Conservation (phyloP, 768 basidiomycete species). For the Amanita phalloides region DNA sequence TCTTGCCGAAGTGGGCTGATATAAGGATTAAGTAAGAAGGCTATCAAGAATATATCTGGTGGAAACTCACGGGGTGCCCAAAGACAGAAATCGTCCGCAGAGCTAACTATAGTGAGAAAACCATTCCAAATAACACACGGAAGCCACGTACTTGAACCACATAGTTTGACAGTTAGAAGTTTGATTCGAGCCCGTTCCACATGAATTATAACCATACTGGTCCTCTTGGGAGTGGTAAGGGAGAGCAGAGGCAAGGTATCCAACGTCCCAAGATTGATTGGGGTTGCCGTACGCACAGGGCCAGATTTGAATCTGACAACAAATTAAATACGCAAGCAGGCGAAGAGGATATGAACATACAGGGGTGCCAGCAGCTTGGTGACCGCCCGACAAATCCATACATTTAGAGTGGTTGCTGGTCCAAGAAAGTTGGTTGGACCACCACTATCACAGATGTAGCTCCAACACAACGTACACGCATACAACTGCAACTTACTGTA, state of each 20-base stretch:
- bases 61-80: constrained; percentile 44
- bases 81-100: constrained; percentile 56
- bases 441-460: constrained; percentile 6
- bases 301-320: constrained; percentile 36
- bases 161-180: constrained; percentile 61
- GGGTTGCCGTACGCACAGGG: constrained; percentile 26
- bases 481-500: constrained; percentile 18
- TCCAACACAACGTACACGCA: background rate
- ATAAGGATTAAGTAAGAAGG: background rate
- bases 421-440: constrained; percentile 35
- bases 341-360: constrained; percentile 17
- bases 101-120: constrained; percentile 23
- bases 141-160: constrained; percentile 45
- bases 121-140: constrained; percentile 3
- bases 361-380: constrained; percentile 25
- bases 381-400: constrained; percentile 34
- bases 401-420: constrained; percentile 34
- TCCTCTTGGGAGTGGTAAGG: constrained; percentile 44
- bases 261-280: constrained; percentile 46
- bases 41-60: background rate
- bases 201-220: constrained; percentile 59
- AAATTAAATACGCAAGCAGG: background rate
- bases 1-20: constrained; percentile 30
- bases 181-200: constrained; percentile 47
- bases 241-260: constrained; percentile 30